Evolutionary conservation across 768 basidiomycete species (phyloP).

Genomic region (Tephrocybe sp.): DNA sequence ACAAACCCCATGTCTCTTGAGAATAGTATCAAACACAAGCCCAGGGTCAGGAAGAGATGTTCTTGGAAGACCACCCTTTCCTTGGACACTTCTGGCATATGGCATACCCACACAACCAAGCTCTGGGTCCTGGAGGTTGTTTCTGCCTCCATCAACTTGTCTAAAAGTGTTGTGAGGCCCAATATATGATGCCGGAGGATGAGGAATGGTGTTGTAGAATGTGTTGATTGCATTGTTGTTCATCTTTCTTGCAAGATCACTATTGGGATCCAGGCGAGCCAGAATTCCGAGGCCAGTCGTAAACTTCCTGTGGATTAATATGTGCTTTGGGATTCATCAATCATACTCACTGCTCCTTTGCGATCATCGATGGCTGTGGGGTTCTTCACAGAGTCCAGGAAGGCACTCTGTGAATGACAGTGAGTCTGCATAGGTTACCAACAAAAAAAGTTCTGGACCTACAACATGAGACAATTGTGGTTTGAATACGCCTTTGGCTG

Average conservation of each 20-base stretch:
- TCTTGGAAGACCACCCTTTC: constrained; percentile 37
- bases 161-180: constrained; percentile 39
- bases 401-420: constrained; percentile 23
- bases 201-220: constrained; percentile 62
- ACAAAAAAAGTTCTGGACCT: constrained; percentile 2
- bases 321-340: no score
- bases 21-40: constrained; percentile 61
- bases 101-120: constrained; percentile 52
- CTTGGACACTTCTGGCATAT: constrained; percentile 54
- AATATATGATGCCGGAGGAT: constrained; percentile 38
- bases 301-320: constrained; percentile 21
- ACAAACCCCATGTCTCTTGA: constrained; percentile 38
- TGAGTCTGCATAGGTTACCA: background rate
- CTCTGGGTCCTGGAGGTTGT: constrained; percentile 44
- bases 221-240: constrained; percentile 33
- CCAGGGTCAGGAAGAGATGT: constrained; percentile 55
- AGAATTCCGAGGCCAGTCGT: constrained; percentile 26
- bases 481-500: constrained; percentile 22
- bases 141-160: constrained; percentile 49
- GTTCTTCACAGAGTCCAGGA: constrained; percentile 26
- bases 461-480: constrained; percentile 25
- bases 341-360: constrained; percentile 26
- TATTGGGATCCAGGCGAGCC: constrained; percentile 22
- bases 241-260: constrained; percentile 19
- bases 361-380: constrained; percentile 45